Conservation (phyloP, 805 yeast genomes). For the Saturnispora bothae region DNA sequence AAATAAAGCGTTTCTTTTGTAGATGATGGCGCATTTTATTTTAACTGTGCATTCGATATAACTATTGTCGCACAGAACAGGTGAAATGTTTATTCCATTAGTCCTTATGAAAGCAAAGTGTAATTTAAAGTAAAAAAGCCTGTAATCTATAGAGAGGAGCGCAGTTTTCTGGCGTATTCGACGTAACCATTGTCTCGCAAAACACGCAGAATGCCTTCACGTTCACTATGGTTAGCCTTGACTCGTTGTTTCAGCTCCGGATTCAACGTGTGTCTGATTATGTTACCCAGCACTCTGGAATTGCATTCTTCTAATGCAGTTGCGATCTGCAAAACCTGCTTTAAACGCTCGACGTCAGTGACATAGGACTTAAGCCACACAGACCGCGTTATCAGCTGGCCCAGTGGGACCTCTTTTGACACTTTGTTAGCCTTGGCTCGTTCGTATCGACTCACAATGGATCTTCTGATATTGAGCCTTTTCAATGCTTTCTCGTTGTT, state of each 20-base stretch:
- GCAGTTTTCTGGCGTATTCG: background rate
- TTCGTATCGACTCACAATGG: slow-evolving; percentile 6
- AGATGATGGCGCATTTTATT: too few species aligned
- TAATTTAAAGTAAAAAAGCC: background rate
- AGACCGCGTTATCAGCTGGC: slow-evolving; percentile 3
- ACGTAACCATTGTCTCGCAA: background rate
- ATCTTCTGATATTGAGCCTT: slow-evolving; percentile 3
- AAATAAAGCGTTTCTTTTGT: too few species aligned
- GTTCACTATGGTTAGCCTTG: background rate
- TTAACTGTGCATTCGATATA: too few species aligned
- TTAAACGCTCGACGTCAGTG: slow-evolving; percentile 5
- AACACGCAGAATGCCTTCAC: background rate
- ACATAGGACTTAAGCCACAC: slow-evolving; percentile 9
- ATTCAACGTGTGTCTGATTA: background rate
- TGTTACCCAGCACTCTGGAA: background rate
- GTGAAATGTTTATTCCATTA: too few species aligned
- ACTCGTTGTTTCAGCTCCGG: background rate
- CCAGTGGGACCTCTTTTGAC: background rate
- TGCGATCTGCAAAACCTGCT: slow-evolving; percentile 3
- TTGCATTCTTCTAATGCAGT: background rate
- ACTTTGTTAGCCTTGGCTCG: background rate
- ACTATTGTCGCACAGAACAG: too few species aligned
- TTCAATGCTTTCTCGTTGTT: background rate
- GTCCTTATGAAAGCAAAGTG: background rate
- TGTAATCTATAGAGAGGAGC: background rate